A percentile compares a stretch with the other conserved stretches of the same genome.
phyloP scores from a whole-genome alignment of 306 rosid species.

The Vachellia collinsii region DNA sequence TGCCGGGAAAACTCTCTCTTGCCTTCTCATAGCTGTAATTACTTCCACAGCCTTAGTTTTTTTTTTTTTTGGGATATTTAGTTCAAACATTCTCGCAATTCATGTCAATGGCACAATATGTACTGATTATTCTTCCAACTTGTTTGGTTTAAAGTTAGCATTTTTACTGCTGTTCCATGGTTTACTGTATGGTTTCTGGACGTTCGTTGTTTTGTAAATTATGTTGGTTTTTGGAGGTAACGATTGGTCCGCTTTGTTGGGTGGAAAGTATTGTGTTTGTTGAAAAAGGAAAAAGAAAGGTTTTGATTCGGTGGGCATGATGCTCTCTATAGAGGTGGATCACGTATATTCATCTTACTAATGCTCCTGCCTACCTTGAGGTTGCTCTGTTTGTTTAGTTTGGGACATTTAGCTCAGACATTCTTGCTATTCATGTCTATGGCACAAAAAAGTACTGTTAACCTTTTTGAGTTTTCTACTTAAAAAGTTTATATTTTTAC shows the following conservation, averaged over 20 bases:
- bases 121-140: background rate
- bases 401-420: background rate
- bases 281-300: background rate
- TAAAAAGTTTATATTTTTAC: too few relatives aligned
- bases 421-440: background rate
- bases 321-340: slow-evolving; percentile 2
- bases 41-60: background rate
- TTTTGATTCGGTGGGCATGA: background rate
- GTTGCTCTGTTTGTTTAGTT: background rate
- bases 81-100: background rate
- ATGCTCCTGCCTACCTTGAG: background rate
- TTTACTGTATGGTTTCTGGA: background rate
- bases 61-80: background rate
- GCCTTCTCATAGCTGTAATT: slow-evolving; percentile 57
- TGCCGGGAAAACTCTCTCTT: slow-evolving; percentile 56
- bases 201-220: background rate
- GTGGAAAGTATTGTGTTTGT: background rate
- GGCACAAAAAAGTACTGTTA: background rate
- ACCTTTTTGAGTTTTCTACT: background rate
- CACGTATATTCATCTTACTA: background rate
- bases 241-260: background rate
- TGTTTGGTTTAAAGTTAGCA: background rate
- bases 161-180: background rate
- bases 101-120: background rate
- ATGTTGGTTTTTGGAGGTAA: background rate